Conservation (phyloP, 176 grass and related monocot genomes). For the Poa pratensis region DNA sequence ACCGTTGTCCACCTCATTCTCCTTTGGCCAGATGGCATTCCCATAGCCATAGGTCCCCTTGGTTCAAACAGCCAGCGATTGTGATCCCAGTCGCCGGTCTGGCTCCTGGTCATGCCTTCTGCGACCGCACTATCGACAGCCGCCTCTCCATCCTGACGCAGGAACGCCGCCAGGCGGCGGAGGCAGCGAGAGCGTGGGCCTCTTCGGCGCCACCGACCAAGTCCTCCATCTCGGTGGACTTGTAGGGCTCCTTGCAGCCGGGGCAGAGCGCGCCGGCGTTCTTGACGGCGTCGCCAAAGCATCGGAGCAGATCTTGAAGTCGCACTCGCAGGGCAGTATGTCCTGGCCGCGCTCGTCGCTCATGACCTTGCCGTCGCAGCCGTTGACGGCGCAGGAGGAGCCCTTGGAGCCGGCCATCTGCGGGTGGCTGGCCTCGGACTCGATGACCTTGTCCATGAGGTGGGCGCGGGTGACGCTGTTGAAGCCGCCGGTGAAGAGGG, state of each 20-base stretch:
- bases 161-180: conserved; percentile 49
- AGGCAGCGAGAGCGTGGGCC: conserved; percentile 51
- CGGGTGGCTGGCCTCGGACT: conserved; percentile 72
- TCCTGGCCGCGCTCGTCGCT: conserved; percentile 87
- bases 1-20: conserved; percentile 48
- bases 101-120: conserved; percentile 87
- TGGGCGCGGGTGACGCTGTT: conserved; percentile 89
- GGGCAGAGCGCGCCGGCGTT: conserved; percentile 68
- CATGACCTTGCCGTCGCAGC: conserved; percentile 89
- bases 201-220: conserved; percentile 1
- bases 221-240: conserved; percentile 84
- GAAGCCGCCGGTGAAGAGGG: conserved; percentile 93
- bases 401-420: conserved; percentile 96
- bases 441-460: conserved; percentile 97
- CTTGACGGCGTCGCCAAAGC: conserved; percentile 91
- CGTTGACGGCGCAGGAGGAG: conserved; percentile 73
- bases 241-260: conserved; percentile 88
- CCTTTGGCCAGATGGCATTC: conserved; percentile 94
- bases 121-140: conserved; percentile 67
- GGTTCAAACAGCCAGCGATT: conserved; percentile 95
- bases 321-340: conserved; percentile 90
- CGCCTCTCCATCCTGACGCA: conserved; percentile 76
- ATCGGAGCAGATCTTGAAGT: conserved; percentile 97
- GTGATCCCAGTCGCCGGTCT: conserved; percentile 94
- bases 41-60: conserved; percentile 97